These are phyloP conservation scores for Torulaspora maleeae DNA, from an alignment of 805 yeast species.

Conservation along the genomic window DNA sequence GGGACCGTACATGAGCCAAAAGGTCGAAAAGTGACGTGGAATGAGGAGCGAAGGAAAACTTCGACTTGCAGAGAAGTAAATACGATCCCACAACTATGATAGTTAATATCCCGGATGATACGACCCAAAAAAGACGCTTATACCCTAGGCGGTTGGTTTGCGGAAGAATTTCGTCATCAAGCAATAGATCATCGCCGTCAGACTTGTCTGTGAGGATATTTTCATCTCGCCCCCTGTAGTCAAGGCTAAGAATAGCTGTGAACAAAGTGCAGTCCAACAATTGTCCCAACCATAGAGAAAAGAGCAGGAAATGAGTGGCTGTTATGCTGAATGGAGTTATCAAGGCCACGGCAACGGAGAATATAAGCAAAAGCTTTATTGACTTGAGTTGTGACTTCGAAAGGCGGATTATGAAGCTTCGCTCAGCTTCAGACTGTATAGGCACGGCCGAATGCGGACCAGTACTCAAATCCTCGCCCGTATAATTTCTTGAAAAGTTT, in stretches of 20 bases:
- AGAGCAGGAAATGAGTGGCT: conserved; percentile 43
- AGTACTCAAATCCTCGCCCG: background rate
- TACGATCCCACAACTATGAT: conserved; percentile 5
- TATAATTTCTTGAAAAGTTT: background rate
- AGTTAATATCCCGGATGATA: conserved; percentile 4
- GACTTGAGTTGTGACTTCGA: conserved; percentile 9
- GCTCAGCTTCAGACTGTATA: conserved; percentile 27
- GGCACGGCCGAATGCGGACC: background rate
- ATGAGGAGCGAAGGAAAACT: conserved; percentile 16
- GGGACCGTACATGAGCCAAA: conserved; percentile 8
- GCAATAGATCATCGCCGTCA: conserved; percentile 1
- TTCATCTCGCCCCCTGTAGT: conserved; percentile 58
- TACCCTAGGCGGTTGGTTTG: conserved; percentile 3
- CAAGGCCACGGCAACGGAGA: conserved; percentile 28
- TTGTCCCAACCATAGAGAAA: conserved; percentile 55
- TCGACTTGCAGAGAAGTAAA: conserved; percentile 10
- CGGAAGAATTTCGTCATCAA: conserved; percentile 6
- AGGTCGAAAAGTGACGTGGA: conserved; percentile 19
- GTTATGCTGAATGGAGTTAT: conserved; percentile 36
- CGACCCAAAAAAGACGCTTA: background rate
- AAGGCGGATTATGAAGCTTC: conserved; percentile 36
- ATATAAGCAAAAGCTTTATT: conserved; percentile 2
- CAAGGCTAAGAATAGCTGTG: conserved; percentile 61
- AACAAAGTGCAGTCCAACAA: conserved; percentile 59
- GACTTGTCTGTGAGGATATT: conserved; percentile 42